These are phyloP conservation scores for Mortierella sp. DNA, from an alignment of 371 early-diverging fungal species.

Conservation along the genomic window DNA sequence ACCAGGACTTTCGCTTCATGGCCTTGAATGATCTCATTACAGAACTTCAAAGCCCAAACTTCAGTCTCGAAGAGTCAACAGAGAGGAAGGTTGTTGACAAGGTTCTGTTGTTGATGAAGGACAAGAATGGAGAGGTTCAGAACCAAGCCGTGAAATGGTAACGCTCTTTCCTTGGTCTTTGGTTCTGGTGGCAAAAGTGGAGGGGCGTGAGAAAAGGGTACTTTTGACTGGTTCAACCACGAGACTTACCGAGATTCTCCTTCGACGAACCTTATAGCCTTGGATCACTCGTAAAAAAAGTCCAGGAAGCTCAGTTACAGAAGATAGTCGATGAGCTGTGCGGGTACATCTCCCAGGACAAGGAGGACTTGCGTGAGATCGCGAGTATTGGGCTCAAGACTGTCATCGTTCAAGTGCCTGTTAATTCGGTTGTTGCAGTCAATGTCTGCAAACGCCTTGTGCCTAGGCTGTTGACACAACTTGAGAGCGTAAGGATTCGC, in stretches of 20 bases:
- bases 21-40: constrained; percentile 88
- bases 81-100: constrained; percentile 76
- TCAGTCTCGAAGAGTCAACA: constrained; percentile 70
- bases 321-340: constrained; percentile 78
- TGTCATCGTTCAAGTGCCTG: constrained; percentile 77
- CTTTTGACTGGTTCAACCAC: not conserved
- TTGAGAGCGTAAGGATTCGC: constrained; percentile 62
- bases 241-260: not conserved
- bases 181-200: no score
- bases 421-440: constrained; percentile 57
- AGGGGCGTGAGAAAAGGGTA: no score
- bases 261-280: constrained; percentile 59
- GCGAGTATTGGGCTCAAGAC: constrained; percentile 89
- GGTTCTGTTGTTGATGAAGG: constrained; percentile 80
- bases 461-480: constrained; percentile 69
- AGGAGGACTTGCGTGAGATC: constrained; percentile 79
- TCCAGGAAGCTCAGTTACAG: constrained; percentile 71
- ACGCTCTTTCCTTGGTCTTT: not conserved
- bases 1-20: constrained; percentile 96
- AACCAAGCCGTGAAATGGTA: constrained; percentile 92
- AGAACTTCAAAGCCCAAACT: constrained; percentile 71
- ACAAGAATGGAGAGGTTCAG: constrained; percentile 92
- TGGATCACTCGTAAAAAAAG: constrained; percentile 79
- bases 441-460: constrained; percentile 69
- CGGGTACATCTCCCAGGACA: constrained; percentile 62